Conservation (phyloP, 108 stramenopile genomes). For the Aureococcus anophagefferens region DNA sequence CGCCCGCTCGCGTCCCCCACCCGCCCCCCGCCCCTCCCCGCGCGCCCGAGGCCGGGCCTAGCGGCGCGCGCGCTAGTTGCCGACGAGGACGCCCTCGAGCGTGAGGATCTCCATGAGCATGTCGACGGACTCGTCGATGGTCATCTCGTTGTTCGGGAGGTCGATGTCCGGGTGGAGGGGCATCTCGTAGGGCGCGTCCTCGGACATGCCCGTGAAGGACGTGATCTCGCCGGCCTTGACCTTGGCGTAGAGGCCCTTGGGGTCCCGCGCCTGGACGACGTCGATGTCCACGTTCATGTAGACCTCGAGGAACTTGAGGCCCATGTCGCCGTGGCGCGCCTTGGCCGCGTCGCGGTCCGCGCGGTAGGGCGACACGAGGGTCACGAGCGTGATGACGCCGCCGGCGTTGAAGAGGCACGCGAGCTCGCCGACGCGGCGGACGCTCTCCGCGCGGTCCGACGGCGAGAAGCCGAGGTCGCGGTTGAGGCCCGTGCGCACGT, state of each 20-base stretch:
- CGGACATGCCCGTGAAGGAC: constrained; percentile 80
- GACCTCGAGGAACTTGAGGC: constrained; percentile 63
- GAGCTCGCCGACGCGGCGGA: constrained; percentile 79
- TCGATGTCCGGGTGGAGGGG: constrained; percentile 59
- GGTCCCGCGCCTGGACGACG: constrained; percentile 67
- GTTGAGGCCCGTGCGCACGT: constrained; percentile 72
- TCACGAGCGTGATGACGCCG: constrained; percentile 74
- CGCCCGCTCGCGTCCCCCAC: too few relatives aligned
- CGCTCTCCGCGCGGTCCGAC: constrained; percentile 71
- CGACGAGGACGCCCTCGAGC: constrained; percentile 29
- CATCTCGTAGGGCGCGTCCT: constrained; percentile 77
- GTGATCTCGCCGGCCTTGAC: constrained; percentile 73
- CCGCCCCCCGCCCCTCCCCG: too few relatives aligned
- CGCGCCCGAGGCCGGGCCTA: too few relatives aligned
- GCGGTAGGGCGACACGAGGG: constrained; percentile 75
- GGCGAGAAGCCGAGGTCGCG: constrained; percentile 67
- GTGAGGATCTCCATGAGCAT: constrained; percentile 32
- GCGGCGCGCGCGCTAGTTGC: too few relatives aligned
- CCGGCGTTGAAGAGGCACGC: constrained; percentile 72
- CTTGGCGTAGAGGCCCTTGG: constrained; percentile 72
- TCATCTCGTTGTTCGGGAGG: constrained; percentile 45
- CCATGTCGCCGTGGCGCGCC: constrained; percentile 35
- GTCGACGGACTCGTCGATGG: constrained; percentile 39
- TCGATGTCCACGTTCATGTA: constrained; percentile 65
- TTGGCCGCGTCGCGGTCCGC: constrained; percentile 64